These are phyloP conservation scores for Saccharomyces hybrid DNA, from an alignment of 1,139 yeast species.

Conservation along the genomic window DNA sequence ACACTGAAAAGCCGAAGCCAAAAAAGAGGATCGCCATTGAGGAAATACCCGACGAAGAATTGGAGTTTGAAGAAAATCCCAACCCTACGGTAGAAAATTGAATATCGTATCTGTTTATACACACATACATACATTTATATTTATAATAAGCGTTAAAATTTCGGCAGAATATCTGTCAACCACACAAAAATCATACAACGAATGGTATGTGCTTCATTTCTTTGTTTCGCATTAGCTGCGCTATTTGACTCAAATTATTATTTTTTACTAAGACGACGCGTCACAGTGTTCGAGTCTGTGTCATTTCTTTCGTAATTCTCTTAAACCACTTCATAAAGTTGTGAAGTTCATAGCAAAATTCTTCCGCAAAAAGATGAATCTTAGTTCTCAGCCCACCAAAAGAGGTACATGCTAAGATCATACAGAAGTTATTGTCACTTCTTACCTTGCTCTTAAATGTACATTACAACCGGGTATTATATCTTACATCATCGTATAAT, in stretches of 20 bases:
- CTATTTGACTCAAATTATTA: not conserved
- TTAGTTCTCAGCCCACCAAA: not conserved
- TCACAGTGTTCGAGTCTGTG: not conserved
- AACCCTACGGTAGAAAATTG: constrained; percentile 13
- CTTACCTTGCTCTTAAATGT: not conserved
- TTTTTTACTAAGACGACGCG: not conserved
- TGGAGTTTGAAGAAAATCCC: constrained; percentile 31
- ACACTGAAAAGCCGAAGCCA: constrained; percentile 29
- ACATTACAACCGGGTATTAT: not conserved
- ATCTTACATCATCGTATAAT: not conserved
- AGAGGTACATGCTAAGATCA: not conserved
- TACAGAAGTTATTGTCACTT: not conserved
- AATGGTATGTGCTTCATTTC: not conserved
- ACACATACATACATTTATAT: not conserved
- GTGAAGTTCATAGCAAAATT: not conserved
- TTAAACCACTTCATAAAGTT: not conserved
- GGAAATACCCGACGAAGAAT: constrained; percentile 37
- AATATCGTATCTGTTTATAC: too few species aligned
- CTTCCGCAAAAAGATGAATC: not conserved
- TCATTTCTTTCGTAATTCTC: not conserved
- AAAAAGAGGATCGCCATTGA: constrained; percentile 37
- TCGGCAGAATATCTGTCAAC: not conserved
- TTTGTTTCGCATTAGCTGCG: not conserved
- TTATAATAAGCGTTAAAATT: too few species aligned
- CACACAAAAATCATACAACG: not conserved